Conservation (phyloP, 2,329 filamentous ascomycete genomes). For the Calcarisporium arbuscula region DNA sequence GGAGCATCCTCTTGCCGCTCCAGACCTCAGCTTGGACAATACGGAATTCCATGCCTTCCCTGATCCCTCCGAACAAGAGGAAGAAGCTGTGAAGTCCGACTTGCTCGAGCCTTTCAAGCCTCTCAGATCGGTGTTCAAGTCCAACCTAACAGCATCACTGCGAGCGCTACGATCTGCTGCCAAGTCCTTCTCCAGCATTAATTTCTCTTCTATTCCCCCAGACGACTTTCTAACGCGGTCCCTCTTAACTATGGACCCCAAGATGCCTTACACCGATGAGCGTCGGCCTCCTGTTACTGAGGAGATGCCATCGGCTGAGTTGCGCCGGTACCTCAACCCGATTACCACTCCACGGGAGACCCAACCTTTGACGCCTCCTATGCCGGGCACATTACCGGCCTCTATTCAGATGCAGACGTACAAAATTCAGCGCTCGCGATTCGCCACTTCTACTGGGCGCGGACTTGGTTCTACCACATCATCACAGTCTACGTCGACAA, state of each 20-base stretch:
- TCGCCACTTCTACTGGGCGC: constrained; percentile 24
- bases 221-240: constrained; percentile 63
- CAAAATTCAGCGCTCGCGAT: constrained; percentile 48
- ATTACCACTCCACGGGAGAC: constrained; percentile 36
- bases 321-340: constrained; percentile 63
- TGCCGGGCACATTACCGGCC: constrained; percentile 47
- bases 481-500: constrained; percentile 20
- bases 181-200: constrained; percentile 56
- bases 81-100: constrained; percentile 27
- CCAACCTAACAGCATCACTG: constrained; percentile 61
- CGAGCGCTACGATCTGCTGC: constrained; percentile 59
- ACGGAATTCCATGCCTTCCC: constrained; percentile 7
- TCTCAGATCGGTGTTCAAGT: constrained; percentile 57
- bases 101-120: constrained; percentile 38
- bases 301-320: constrained; percentile 58
- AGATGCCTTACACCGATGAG: constrained; percentile 62
- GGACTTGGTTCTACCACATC: constrained; percentile 24
- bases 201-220: constrained; percentile 56
- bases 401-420: constrained; percentile 70
- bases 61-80: constrained; percentile 12
- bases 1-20: constrained; percentile 43
- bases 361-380: constrained; percentile 19
- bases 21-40: constrained; percentile 29
- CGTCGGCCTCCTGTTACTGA: constrained; percentile 55
- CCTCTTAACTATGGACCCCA: constrained; percentile 60